Evolutionary conservation across 202 grass and related monocot species (phyloP), one percentile per base, ranked within the genome.

Genomic region (Musa balbisiana): DNA sequence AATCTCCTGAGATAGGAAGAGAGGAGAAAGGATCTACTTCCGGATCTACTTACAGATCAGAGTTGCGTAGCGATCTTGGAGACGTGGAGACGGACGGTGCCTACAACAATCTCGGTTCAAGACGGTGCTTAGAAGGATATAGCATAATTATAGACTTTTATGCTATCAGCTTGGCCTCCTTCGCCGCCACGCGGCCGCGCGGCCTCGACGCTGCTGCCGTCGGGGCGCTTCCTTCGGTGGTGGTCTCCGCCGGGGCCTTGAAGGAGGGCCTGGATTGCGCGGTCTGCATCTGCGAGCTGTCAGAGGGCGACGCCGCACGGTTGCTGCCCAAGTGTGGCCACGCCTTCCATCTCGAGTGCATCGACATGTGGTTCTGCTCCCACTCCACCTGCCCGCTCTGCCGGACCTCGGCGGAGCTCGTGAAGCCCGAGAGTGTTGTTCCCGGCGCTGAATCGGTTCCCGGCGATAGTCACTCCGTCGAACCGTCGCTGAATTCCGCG

Each of bases 341-440:
- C 23, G 73, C 24, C 9, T 75, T 75, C 73, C 73, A 75, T 8
- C 13, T 49, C 13, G 54, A 75, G 73, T 75, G 73, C 73, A 59
- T 75, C 24, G 73, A 75, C 53, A 75, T 49, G 55, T 75, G 73
- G 73, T n/a, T 75, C 22, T 25, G 16, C 53, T 59, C 73, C 10
- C 27, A 75, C 73, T 75, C 73, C 73, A 75, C 73, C 54, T 75
- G 73, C 55, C 73, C 73, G 54, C 54, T 75, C 73, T 75, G 73
- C 73, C 73, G 73, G 14, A 10, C 9, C 73, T 3, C 73, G 54
- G 54, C 20, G 9, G 73, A 29, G 23, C 21, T 43, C 33, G 33
- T 43, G 33, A 43, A 43, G 33, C 33, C 33, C 33, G 33, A 43
- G 5, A 43, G 33, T 43, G 33, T 5, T 43, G 33, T 43, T 43